A percentile compares a stretch with the other conserved stretches of the same genome.
These are phyloP conservation scores for Boeremia exigua DNA, from an alignment of 2,329 filamentous ascomycete species.

Conservation along the genomic window DNA sequence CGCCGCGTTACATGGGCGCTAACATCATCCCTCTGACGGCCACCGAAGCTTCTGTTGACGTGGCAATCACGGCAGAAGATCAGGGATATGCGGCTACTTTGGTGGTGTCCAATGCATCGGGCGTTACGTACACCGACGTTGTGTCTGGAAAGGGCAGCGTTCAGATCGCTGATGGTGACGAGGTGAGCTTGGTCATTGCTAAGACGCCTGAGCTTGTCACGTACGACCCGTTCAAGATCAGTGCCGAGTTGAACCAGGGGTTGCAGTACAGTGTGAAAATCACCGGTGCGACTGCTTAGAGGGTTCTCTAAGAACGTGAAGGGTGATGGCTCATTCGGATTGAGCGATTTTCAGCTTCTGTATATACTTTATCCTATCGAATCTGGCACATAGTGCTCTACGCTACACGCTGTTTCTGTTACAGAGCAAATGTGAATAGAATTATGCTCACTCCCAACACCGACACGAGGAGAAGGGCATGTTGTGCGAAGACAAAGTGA, in stretches of 20 bases:
- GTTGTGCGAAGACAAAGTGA: too few relatives aligned
- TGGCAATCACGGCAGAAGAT: constrained; percentile 9
- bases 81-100: constrained; percentile 20
- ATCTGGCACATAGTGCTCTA: too few relatives aligned
- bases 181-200: constrained; percentile 19
- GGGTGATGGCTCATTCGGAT: not conserved
- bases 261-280: constrained; percentile 20
- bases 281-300: constrained; percentile 13
- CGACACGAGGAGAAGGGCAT: too few relatives aligned
- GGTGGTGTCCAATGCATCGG: constrained; percentile 8
- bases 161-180: constrained; percentile 11
- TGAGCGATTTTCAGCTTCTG: not conserved
- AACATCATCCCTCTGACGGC: constrained; percentile 56
- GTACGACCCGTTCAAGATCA: constrained; percentile 22
- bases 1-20: constrained; percentile 58
- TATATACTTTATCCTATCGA: not conserved
- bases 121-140: constrained; percentile 20
- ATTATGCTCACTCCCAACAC: too few relatives aligned
- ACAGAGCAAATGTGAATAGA: too few relatives aligned
- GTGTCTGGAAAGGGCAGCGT: constrained; percentile 14
- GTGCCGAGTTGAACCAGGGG: constrained; percentile 14
- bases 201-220: constrained; percentile 20
- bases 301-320: too few relatives aligned
- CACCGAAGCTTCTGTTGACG: constrained; percentile 33
- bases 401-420: too few relatives aligned